phyloP scores from a whole-genome alignment of 306 rosid species.

The Quercus bicolor region DNA sequence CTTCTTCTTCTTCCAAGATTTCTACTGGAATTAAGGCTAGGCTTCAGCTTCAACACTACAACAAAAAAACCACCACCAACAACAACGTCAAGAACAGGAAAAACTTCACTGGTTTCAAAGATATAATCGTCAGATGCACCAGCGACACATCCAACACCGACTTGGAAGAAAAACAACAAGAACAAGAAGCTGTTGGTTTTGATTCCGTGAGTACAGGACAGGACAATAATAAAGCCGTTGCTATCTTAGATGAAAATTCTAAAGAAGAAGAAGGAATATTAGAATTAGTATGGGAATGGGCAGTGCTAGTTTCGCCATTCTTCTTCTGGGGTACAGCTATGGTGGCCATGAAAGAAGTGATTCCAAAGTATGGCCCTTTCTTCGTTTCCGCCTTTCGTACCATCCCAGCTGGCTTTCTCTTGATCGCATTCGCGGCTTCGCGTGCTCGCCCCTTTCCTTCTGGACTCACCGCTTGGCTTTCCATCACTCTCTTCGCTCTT shows the following conservation, averaged over 20 bases:
- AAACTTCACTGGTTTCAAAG: background rate
- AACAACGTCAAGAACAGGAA: background rate
- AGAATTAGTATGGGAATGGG: slow-evolving; percentile 51
- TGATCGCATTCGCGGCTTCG: slow-evolving; percentile 67
- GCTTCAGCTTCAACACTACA: slow-evolving; percentile 10
- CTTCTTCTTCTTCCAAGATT: background rate
- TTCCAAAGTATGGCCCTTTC: slow-evolving; percentile 78
- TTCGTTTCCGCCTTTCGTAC: slow-evolving; percentile 83
- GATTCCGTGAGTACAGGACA: slow-evolving; percentile 71
- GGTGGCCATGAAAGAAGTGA: slow-evolving; percentile 96
- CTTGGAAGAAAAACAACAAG: background rate
- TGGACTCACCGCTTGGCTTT: slow-evolving; percentile 77
- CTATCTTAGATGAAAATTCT: background rate
- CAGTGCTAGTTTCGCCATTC: slow-evolving; percentile 81
- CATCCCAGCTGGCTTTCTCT: slow-evolving; percentile 85
- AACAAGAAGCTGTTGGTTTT: background rate
- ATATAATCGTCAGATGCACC: slow-evolving; percentile 16
- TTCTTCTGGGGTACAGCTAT: slow-evolving; percentile 98
- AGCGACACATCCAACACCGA: slow-evolving; percentile 24
- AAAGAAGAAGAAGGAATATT: background rate
- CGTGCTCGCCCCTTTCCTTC: slow-evolving; percentile 71
- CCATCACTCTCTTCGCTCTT: slow-evolving; percentile 68
- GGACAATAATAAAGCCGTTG: slow-evolving; percentile 15
- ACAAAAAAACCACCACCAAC: no score
- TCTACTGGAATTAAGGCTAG: slow-evolving; percentile 17